Evolutionary conservation across 2,329 filamentous ascomycete genomes (phyloP).

Genomic region (Aspergillus cejpii): DNA sequence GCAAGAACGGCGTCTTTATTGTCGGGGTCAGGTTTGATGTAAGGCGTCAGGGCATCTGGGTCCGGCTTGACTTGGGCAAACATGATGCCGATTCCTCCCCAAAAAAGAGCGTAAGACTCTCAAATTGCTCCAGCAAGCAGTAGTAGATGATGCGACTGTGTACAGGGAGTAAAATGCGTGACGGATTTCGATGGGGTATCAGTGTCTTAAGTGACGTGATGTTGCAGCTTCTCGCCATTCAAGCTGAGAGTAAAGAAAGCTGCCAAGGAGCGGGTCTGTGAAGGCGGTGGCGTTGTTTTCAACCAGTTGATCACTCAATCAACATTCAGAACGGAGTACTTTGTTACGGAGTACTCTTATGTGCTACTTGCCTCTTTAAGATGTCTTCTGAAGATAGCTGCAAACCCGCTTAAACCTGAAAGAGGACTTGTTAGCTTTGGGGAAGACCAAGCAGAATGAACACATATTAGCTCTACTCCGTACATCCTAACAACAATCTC

Average conservation of each 20-base stretch:
- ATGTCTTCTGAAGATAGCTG: background rate
- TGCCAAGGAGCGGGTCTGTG: slow-evolving; percentile 6
- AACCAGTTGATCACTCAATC: background rate
- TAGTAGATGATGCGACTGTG: background rate
- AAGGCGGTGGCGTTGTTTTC: slow-evolving; percentile 16
- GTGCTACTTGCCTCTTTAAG: background rate
- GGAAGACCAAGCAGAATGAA: no score
- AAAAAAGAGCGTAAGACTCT: background rate
- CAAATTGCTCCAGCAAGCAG: background rate
- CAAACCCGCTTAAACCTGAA: no score
- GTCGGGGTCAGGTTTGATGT: slow-evolving; percentile 40
- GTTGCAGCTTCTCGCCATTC: background rate
- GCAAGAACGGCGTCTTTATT: slow-evolving; percentile 31
- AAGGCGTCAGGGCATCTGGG: slow-evolving; percentile 30
- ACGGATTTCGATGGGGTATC: background rate
- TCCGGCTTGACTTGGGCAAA: slow-evolving; percentile 39
- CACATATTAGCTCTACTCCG: no score
- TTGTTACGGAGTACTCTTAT: no score
- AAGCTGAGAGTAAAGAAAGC: slow-evolving; percentile 1
- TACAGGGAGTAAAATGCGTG: background rate
- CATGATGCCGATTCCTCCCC: slow-evolving; percentile 16
- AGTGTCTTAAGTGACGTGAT: slow-evolving; percentile 8
- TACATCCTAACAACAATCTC: no score
- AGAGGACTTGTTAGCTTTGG: no score
- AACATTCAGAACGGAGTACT: no score